Percentiles rank a stretch among this genome's conserved stretches.
Evolutionary conservation across 176 grass and related monocot species (phyloP).

Genomic region (Ensete glaucum): DNA sequence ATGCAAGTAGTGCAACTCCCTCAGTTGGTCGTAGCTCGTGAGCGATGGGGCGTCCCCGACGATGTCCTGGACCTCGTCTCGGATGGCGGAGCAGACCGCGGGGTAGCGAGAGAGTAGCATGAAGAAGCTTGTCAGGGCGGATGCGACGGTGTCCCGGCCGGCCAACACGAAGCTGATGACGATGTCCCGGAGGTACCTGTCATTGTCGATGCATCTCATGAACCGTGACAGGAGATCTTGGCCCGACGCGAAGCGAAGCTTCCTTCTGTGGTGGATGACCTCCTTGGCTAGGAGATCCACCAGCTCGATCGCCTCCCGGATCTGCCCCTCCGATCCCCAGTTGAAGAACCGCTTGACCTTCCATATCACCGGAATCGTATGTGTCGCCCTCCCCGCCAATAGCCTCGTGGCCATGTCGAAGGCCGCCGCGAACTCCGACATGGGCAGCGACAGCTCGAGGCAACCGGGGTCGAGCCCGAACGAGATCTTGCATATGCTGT

Average conservation of each 20-base stretch:
- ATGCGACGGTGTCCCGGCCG: constrained; percentile 60
- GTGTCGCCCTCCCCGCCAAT: constrained; percentile 31
- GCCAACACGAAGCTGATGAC: constrained; percentile 72
- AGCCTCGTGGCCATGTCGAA: constrained; percentile 52
- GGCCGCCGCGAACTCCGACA: constrained; percentile 43
- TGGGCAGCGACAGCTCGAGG: constrained; percentile 35
- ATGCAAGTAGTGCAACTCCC: constrained; percentile 12
- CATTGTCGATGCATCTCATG: constrained; percentile 33
- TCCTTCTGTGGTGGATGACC: constrained; percentile 47
- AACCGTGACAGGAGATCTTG: constrained; percentile 73
- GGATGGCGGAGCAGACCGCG: constrained; percentile 23
- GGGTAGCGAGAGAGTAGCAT: constrained; percentile 54
- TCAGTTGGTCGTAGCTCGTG: neutral
- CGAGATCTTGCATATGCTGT: constrained; percentile 71
- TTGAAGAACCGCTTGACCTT: constrained; percentile 47
- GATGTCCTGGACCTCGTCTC: constrained; percentile 22
- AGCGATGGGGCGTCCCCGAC: no score
- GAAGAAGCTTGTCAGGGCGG: constrained; percentile 62
- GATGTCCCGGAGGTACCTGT: constrained; percentile 77
- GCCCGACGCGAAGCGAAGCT: constrained; percentile 28
- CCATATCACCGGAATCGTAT: constrained; percentile 40
- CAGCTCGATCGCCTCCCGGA: constrained; percentile 32
- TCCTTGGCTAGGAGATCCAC: constrained; percentile 36
- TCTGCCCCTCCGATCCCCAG: constrained; percentile 51
- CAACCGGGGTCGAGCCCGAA: constrained; percentile 67